phyloP scores from a whole-genome alignment of 108 stramenopile genomes.

The Skeletonema grethae region DNA sequence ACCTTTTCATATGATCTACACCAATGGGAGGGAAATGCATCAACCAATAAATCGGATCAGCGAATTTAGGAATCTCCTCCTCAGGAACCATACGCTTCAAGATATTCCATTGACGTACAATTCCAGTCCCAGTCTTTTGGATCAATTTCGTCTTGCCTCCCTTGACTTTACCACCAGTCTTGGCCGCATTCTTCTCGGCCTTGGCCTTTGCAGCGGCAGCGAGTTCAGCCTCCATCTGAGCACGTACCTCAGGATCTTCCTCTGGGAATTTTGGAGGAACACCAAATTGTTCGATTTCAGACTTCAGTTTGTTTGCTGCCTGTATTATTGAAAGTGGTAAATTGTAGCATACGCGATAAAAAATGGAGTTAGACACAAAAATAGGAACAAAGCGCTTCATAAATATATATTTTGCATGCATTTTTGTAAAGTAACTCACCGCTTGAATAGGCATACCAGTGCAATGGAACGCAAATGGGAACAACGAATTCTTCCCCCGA shows the following conservation, averaged over 20 bases:
- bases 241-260: conserved; percentile 84
- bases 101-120: conserved; percentile 96
- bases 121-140: conserved; percentile 91
- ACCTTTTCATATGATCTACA: conserved; percentile 85
- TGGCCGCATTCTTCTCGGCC: conserved; percentile 51
- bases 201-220: conserved; percentile 64
- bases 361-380: background rate
- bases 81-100: conserved; percentile 85
- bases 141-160: conserved; percentile 87
- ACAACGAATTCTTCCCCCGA: conserved; percentile 93
- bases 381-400: too few relatives aligned
- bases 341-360: background rate
- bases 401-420: background rate
- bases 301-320: conserved; percentile 98
- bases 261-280: conserved; percentile 91
- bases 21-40: conserved; percentile 96
- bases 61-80: conserved; percentile 82
- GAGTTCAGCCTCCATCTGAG: conserved; percentile 82
- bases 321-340: conserved; percentile 11
- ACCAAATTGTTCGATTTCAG: conserved; percentile 89
- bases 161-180: conserved; percentile 83
- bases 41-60: conserved; percentile 95
- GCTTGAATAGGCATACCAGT: conserved; percentile 99
- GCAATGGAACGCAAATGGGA: conserved; percentile 99
- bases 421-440: conserved; percentile 43